These are phyloP conservation scores for Yamadazyma epiphylla DNA, from an alignment of 1,139 yeast genomes.

Conservation along the genomic window DNA sequence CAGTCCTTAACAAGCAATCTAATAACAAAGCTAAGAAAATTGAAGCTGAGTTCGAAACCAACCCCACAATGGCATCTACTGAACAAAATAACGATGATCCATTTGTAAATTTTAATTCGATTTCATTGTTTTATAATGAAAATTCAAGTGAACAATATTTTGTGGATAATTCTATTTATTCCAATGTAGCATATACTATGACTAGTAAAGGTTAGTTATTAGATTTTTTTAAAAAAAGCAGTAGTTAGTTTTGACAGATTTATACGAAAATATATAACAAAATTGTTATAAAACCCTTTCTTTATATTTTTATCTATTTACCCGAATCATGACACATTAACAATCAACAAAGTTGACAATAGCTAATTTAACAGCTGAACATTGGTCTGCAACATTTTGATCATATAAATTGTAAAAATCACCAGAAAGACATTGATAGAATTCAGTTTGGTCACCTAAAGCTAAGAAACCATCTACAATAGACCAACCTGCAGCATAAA, in stretches of 20 bases:
- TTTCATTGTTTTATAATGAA: conserved; percentile 78
- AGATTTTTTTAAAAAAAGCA: no score
- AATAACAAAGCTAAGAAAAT: conserved; percentile 22
- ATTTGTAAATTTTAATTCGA: conserved; percentile 82
- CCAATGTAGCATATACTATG: conserved; percentile 65
- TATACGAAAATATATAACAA: neutral
- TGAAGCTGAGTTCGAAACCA: conserved; percentile 30
- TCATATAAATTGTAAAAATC: conserved; percentile 80
- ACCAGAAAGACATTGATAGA: conserved; percentile 81
- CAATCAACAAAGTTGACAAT: conserved; percentile 63
- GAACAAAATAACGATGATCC: conserved; percentile 49
- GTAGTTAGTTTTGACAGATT: no score
- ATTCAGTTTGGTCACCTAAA: conserved; percentile 58
- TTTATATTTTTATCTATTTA: neutral
- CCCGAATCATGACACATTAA: conserved; percentile 21
- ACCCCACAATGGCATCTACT: conserved; percentile 16
- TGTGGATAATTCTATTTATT: conserved; percentile 45
- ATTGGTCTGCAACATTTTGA: conserved; percentile 61
- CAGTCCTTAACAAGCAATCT: conserved; percentile 61
- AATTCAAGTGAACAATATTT: conserved; percentile 18
- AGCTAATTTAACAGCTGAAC: conserved; percentile 59
- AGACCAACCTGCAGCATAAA: conserved; percentile 85
- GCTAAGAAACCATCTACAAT: conserved; percentile 68
- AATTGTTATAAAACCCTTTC: neutral
- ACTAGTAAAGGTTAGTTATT: conserved; percentile 16